Base-by-base conservation (phyloP, 179 eudicot genomes). In the Actinidia arguta region DNA sequence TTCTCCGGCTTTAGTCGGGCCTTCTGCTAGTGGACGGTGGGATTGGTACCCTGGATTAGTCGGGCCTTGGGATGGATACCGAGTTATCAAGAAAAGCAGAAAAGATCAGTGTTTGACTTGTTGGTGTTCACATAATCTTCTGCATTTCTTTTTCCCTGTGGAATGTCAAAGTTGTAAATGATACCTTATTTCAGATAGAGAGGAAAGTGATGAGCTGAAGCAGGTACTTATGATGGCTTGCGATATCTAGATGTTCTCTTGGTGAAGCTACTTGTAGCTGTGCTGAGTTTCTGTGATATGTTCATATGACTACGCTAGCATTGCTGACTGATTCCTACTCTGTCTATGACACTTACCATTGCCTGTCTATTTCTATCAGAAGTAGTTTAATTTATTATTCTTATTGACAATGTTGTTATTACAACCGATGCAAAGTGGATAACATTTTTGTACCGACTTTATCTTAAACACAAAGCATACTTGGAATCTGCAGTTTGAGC, bases 281-380 rank as follows among this genome's bases (percentile, higher is more conserved):
- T 77, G 85, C 85, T 18, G 85, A 76, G 81, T 76, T 82, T 82
- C 81, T 82, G 46, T 48, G 51, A 76, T 70, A 59, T 56, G 70
- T 58, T 77, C 25, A 36, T 24, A 62, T 82, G 85, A 82, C 36
- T 82, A 77, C 46, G 69, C 36, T 66, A 47, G 13, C 68, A 67
- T 67, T 67, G 46, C 47, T 67, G n/a, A 69, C 85, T 82, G 85
- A 82, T 82, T 82, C 81, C 85, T n/a, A n/a, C 46, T 31, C 39
- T 24, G 11, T 55, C 54, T 27, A 42, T 50, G 48, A 46, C 39
- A 4, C 27, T 39, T 50, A 22, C 22, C n/a, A n/a, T n/a, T n/a
- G n/a, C n/a, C n/a, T n/a, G n/a, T n/a, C n/a, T n/a, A n/a, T n/a
- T n/a, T n/a, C n/a, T n/a, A n/a, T n/a, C n/a, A n/a, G n/a, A n/a